Evolutionary conservation across 2,329 filamentous ascomycete species (phyloP).

Genomic region (Beauveria sp.): DNA sequence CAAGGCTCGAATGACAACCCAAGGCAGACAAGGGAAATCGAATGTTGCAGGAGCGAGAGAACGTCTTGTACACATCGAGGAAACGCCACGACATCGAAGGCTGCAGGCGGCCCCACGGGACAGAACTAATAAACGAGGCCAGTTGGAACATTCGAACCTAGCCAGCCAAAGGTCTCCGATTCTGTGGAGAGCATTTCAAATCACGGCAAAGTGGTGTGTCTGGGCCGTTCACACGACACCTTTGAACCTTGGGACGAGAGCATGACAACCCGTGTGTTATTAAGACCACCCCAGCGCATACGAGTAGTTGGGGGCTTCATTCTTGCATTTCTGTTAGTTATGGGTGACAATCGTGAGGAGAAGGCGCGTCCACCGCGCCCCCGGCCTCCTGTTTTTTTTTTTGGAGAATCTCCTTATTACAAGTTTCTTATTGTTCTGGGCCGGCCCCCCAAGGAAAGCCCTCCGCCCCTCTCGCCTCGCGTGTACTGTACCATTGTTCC

Average conservation of each 20-base stretch:
- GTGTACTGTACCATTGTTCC: constrained; percentile 7
- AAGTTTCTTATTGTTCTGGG: constrained; percentile 4
- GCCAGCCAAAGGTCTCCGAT: neutral
- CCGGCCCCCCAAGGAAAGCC: neutral
- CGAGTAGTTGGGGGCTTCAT: neutral
- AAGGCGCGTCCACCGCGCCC: neutral
- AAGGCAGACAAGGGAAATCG: neutral
- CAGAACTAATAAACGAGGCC: neutral
- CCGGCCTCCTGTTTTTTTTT: neutral
- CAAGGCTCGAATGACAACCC: neutral
- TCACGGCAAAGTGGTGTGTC: neutral
- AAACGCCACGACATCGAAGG: constrained; percentile 3
- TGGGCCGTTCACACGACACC: constrained; percentile 7
- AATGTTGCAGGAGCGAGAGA: neutral
- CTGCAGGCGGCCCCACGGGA: neutral
- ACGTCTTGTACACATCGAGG: neutral
- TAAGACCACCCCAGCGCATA: neutral
- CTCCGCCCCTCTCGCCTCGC: neutral
- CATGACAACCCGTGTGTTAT: neutral
- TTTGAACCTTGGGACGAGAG: neutral
- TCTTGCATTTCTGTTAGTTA: neutral
- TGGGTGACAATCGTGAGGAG: neutral
- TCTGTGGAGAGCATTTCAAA: neutral
- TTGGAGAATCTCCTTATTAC: neutral
- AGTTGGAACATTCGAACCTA: neutral